Evolutionary conservation across 257 asterid genomes (phyloP).

Genomic region (Nicotiana tabacum): DNA sequence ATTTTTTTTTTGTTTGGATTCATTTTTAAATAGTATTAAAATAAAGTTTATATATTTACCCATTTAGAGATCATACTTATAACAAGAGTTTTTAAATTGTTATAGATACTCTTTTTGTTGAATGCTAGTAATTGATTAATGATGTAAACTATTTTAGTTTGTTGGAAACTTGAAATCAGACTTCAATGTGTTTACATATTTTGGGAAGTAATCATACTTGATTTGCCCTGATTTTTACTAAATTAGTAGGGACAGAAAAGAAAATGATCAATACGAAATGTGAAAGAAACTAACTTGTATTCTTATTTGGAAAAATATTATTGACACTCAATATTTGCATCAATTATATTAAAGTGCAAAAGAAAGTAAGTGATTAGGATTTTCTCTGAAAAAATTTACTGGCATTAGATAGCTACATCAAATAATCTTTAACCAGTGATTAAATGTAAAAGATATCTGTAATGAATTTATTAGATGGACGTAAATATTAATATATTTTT

Average conservation of each 20-base stretch:
- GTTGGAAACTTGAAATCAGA: neutral
- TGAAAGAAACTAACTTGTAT: neutral
- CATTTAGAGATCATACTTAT: neutral
- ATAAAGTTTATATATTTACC: neutral
- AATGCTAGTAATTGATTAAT: too few species aligned
- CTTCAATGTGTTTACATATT: neutral
- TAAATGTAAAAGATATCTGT: neutral
- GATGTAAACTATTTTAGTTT: neutral
- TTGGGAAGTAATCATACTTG: neutral
- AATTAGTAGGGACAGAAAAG: neutral
- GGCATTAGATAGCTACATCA: too few species aligned
- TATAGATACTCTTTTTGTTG: neutral
- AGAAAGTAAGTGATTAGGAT: neutral
- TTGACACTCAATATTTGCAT: neutral
- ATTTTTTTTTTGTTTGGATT: too few species aligned
- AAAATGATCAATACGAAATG: neutral
- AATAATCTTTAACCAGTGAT: too few species aligned
- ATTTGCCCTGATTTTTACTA: neutral
- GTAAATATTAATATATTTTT: neutral
- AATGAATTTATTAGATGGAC: neutral
- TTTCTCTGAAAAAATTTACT: neutral
- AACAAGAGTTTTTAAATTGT: neutral
- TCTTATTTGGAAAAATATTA: neutral
- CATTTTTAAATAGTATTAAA: too few species aligned
- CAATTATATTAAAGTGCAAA: too few species aligned